Base-by-base conservation (phyloP, 2,329 filamentous ascomycete species). In the Helicocarpus griseus region DNA sequence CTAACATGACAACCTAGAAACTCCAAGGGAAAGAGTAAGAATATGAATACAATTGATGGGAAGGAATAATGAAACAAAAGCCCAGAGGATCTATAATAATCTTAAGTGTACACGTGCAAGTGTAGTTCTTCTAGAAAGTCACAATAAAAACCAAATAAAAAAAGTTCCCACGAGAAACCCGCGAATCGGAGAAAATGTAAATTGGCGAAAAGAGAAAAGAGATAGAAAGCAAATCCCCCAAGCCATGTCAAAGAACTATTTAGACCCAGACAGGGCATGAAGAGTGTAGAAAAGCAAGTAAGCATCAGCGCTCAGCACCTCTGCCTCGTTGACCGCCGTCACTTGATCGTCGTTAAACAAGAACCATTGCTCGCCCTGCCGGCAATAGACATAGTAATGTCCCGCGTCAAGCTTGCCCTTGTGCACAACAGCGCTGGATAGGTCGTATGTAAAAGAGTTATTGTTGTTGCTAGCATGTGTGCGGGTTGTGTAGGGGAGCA, bases 271-370 rank as follows among this genome's bases (percentile, higher is more conserved):
- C 38, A 69, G 58, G 7, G 63, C 65, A 21, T 69, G 66, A 48
- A 74, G 60, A 19, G 66, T 70, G 55, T 97, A 97, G 66, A 96
- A 95, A 49, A 97, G 73, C 52, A 97, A 74, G 67, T 96, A 97
- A 0, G 91, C 89, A 66, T 95, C 85, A 13, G 88, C 87, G 28
- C 79, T 80, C 39, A 97, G 76, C 2, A 97, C 91, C 54, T 96
- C 88, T 4, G 86, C 86, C 64, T 93, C 85, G 44, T 81, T 82
- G 2, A 88, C 91, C 51, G 90, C 65, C 55, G 90, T 87, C 22
- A 97, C 91, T 65, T 89, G 89, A 66, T 93, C 90, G 65, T 97
- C 91, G 63, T 97, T 94, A 70, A 96, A 96, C 51, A 87, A 82
- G 67, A 95, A 95, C 91, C 91, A 97, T 78, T 95, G 64, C 74